Evolutionary conservation across 2,329 filamentous ascomycete genomes (phyloP), one percentile per base, ranked within the genome.

Genomic region (Aspergillus sp.): DNA sequence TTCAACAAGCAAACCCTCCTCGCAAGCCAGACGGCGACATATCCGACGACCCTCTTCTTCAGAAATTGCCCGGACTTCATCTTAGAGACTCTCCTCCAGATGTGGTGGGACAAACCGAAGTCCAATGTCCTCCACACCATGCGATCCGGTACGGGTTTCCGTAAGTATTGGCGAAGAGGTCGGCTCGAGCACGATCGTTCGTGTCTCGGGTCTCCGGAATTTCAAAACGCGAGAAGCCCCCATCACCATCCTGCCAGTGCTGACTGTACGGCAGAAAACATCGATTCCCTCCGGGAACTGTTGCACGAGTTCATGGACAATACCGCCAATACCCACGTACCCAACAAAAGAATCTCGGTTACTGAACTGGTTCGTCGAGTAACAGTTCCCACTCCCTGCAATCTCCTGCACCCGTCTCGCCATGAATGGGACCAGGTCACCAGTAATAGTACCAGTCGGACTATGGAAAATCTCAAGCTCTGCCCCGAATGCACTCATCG

Each of bases 81-180:
- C 86, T 19, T 95, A 86, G 1, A 80, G 66, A 15, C 82, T 69
- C 60, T 84, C 85, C 55, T 90, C 81, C 42, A 95, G 74, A 5
- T 95, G 89, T 27, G 95, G 88, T 3, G 90, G 90, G 49, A 95
- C 84, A 65, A 95, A 95, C 66, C 95, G 90, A 64, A 95, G 95
- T 7, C 90, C 90, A 57, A 95, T 95, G 23, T 90, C 90, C 72
- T 95, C 90, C 1, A 96, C 89, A 72, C 94, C 93, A 75, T 95
- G 95, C 1, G 81, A 74, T 64, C 86, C 81, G 3, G 41, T 20
- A n/a, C 38, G 33, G 22, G 49, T 48, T 30, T 53, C 42, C 1
- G 50, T 52, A 9, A 52, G 45, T 4, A 46, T 39, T 1, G 54
- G 50, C 7, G 49, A 47, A 17, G 48, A 47, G 1, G 48, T 49